phyloP scores from a whole-genome alignment of 2,329 filamentous ascomycete genomes.

The Fragosphaeria purpurea region DNA sequence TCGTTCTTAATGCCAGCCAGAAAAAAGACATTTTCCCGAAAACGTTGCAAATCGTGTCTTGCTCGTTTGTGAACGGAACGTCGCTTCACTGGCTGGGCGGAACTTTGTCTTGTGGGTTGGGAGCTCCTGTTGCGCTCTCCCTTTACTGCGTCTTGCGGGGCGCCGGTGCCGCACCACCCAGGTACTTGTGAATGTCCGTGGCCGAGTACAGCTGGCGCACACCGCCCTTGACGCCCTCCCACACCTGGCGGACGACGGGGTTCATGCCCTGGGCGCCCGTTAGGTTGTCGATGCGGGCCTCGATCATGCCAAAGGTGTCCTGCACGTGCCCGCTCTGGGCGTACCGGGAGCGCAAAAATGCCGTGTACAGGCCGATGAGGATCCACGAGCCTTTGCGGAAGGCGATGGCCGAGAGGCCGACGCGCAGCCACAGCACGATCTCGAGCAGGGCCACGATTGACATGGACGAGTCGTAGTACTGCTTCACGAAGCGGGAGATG shows the following conservation, averaged over 20 bases:
- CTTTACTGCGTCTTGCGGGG: slow-evolving; percentile 45
- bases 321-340: slow-evolving; percentile 91
- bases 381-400: slow-evolving; percentile 92
- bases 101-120: too few species aligned
- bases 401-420: slow-evolving; percentile 69
- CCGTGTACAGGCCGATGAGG: slow-evolving; percentile 73
- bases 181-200: slow-evolving; percentile 70
- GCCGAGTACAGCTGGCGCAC: slow-evolving; percentile 65
- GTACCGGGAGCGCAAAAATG: slow-evolving; percentile 84
- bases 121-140: neutral
- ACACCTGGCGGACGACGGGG: slow-evolving; percentile 65
- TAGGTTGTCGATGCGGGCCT: slow-evolving; percentile 67
- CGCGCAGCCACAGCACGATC: slow-evolving; percentile 75
- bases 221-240: slow-evolving; percentile 67
- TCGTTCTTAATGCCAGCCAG: too few species aligned
- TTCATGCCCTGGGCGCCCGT: slow-evolving; percentile 81
- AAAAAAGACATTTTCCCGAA: too few species aligned
- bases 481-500: slow-evolving; percentile 91
- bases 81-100: too few species aligned
- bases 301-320: slow-evolving; percentile 61
- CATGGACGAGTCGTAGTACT: slow-evolving; percentile 97
- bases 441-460: slow-evolving; percentile 82
- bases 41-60: too few species aligned
- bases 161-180: slow-evolving; percentile 41
- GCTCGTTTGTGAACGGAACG: too few species aligned